Evolutionary conservation across 1,139 yeast species (phyloP).

Genomic region (Meyerozyma sp.): DNA sequence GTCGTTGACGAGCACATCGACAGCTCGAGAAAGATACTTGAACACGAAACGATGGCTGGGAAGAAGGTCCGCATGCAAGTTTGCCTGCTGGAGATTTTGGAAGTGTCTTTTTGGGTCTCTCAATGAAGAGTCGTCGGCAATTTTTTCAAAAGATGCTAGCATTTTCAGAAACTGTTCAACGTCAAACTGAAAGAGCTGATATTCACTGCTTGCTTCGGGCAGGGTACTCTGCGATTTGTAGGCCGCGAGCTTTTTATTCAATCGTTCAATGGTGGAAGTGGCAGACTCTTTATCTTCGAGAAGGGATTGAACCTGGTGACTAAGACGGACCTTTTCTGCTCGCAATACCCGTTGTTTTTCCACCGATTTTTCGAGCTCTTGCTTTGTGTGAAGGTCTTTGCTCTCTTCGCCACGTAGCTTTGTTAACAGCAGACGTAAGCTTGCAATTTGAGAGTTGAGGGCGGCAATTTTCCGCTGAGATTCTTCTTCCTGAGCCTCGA

Average conservation of each 20-base stretch:
- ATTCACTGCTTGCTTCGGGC: constrained; percentile 11
- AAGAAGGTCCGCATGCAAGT: constrained; percentile 2
- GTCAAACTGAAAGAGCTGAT: constrained; percentile 30
- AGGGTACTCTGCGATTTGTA: constrained; percentile 15
- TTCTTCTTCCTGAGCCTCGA: constrained; percentile 15
- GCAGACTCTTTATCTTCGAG: constrained; percentile 32
- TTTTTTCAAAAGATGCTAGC: constrained; percentile 44
- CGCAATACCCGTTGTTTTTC: constrained; percentile 44
- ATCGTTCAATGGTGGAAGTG: constrained; percentile 25
- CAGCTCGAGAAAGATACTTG: constrained; percentile 55
- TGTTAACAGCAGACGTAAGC: neutral
- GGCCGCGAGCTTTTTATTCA: constrained; percentile 25
- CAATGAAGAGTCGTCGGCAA: constrained; percentile 56
- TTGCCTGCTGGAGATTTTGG: constrained; percentile 27
- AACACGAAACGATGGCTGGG: constrained; percentile 45
- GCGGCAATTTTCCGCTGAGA: constrained; percentile 22
- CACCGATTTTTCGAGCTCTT: constrained; percentile 37
- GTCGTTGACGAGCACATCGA: constrained; percentile 52
- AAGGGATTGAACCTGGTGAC: constrained; percentile 36
- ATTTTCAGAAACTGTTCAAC: constrained; percentile 35
- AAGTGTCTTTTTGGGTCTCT: constrained; percentile 51
- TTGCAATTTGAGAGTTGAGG: constrained; percentile 22
- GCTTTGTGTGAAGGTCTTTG: constrained; percentile 25
- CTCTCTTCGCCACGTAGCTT: constrained; percentile 16
- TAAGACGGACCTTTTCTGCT: constrained; percentile 45